Base-by-base conservation (phyloP, 176 grass and related monocot species). In the Triticum monococcum region DNA sequence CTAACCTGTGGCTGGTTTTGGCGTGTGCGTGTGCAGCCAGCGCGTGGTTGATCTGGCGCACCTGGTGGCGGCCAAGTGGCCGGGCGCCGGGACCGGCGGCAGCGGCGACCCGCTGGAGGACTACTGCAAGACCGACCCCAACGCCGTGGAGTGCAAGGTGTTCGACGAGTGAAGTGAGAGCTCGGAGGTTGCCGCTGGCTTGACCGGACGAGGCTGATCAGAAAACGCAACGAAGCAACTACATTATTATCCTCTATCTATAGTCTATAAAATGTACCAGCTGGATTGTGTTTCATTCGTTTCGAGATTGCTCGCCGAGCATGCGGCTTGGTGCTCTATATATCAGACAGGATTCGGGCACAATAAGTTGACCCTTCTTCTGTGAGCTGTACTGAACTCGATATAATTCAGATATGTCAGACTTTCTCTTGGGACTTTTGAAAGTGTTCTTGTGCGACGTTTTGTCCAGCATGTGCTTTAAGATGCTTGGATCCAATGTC, bases 61-160 rank as follows among this genome's bases (percentile, higher is more conserved):
- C 84, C 87, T 99, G 38, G 97, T 99, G 88, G 97, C 97, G 17
- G 74, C 33, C 81, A 93, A 96, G 85, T 99, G 97, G 94, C 97
- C 97, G 1, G 92, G 94, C 12, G 37, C 32, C 16, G 68, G 54
- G 28, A 20, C 20, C 17, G 30, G 45, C 16, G 91, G 83, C 61
- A 96, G 97, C 75, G 87, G 97, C 40, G 94, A 99, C 91, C 94
- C 97, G 17, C 90, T 99, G 11, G 97, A 96, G 61, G 97, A 99
- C 14, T 99, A 91, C 92, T 99, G 97, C 94, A 24, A 99, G 88
- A 89, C 87, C 41, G 94, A 94, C 83, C 97, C 97, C n/a, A 92
- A 18, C 23, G 94, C 94, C 20, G 85, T 85, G 0, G 97, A 99
- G 63, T 99, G 97, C 97, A 99, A 99, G 91, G 94, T 99, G 82